phyloP scores from a whole-genome alignment of 768 basidiomycete species.

The Sarcodon sp. region DNA sequence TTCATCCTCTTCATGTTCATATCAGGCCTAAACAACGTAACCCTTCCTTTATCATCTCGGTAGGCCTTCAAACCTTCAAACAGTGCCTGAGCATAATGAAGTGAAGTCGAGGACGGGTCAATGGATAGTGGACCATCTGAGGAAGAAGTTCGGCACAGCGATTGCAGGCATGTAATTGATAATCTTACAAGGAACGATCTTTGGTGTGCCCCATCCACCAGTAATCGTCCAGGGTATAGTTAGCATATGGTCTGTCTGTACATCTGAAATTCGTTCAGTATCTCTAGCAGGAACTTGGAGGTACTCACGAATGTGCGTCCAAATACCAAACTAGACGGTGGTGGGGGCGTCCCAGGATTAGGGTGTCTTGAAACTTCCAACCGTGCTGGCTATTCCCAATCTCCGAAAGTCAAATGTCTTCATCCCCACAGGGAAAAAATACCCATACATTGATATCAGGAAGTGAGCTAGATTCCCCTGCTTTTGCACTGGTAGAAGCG shows the following conservation, averaged over 20 bases:
- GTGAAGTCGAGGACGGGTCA: constrained; percentile 70
- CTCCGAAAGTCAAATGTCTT: neutral
- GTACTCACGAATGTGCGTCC: neutral
- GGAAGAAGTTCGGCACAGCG: neutral
- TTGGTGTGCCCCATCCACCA: constrained; percentile 73
- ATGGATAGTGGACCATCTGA: constrained; percentile 56
- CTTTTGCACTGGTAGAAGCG: neutral
- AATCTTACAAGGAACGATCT: constrained; percentile 71
- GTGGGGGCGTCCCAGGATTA: neutral
- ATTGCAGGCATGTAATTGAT: neutral
- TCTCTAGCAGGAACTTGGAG: neutral
- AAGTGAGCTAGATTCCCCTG: neutral
- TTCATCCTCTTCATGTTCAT: constrained; percentile 99
- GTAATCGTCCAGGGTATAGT: constrained; percentile 55
- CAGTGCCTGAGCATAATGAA: constrained; percentile 86
- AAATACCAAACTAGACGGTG: neutral
- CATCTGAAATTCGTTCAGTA: constrained; percentile 2
- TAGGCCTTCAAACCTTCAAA: constrained; percentile 98
- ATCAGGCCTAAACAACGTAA: constrained; percentile 85
- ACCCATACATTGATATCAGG: neutral
- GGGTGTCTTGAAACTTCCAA: neutral
- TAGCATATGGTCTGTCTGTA: constrained; percentile 80
- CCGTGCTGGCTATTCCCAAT: neutral
- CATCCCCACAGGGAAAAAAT: neutral
- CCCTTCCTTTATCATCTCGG: constrained; percentile 52